phyloP scores from a whole-genome alignment of 1,139 yeast species.

The Diutina pseudorugosa region DNA sequence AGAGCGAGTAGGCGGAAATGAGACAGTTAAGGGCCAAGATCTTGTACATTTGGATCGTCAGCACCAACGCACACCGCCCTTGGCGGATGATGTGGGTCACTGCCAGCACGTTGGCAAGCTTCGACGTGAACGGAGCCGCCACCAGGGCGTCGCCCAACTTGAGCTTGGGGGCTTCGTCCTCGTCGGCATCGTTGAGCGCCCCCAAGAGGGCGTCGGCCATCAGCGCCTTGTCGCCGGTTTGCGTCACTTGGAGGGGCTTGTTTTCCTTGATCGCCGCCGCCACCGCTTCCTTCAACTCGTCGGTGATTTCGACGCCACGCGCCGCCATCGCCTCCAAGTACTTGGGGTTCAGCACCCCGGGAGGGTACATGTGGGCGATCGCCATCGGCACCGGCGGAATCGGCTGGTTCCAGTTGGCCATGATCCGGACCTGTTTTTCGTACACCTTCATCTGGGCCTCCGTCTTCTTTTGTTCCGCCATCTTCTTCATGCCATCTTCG shows the following conservation, averaged over 20 bases:
- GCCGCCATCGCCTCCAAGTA: conserved; percentile 77
- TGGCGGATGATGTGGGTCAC: conserved; percentile 92
- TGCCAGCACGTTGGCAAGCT: conserved; percentile 82
- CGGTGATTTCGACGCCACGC: conserved; percentile 65
- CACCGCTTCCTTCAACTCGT: conserved; percentile 51
- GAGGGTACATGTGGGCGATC: conserved; percentile 93
- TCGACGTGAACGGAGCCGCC: conserved; percentile 98
- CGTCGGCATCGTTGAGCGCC: conserved; percentile 54
- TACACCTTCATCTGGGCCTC: conserved; percentile 60
- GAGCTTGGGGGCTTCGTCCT: conserved; percentile 77
- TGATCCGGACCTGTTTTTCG: conserved; percentile 70
- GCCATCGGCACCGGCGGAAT: conserved; percentile 75
- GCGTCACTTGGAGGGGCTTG: conserved; percentile 12
- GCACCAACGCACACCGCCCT: conserved; percentile 96
- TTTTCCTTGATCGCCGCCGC: conserved; percentile 33
- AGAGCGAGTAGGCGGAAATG: conserved; percentile 90
- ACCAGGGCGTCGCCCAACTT: conserved; percentile 98
- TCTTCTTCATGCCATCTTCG: conserved; percentile 83
- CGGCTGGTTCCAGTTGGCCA: conserved; percentile 74
- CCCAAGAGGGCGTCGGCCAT: conserved; percentile 67
- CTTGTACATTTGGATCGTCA: conserved; percentile 98
- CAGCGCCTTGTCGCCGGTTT: conserved; percentile 6
- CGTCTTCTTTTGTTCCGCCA: conserved; percentile 67
- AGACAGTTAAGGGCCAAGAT: conserved; percentile 92
- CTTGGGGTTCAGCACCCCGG: conserved; percentile 86